Evolutionary conservation across 139 green algal species (phyloP).

Genomic region (Pleodorina starrii): DNA sequence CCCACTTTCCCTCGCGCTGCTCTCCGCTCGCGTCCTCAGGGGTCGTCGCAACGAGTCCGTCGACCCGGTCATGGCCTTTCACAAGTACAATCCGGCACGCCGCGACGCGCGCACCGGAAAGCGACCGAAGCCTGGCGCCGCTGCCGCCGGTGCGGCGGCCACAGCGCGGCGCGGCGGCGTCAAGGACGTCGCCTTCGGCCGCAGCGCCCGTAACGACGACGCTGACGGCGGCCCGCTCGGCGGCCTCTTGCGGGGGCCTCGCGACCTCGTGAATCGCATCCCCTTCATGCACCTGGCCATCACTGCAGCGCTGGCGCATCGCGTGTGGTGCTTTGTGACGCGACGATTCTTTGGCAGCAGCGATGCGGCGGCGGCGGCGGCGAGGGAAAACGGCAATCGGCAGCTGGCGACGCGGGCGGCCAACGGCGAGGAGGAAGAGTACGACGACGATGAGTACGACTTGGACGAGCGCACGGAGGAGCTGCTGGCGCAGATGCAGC

Average conservation of each 20-base stretch:
- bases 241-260: background rate
- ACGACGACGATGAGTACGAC: background rate
- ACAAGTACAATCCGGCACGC: conserved; percentile 31
- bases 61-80: background rate
- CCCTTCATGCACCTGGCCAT: conserved; percentile 3
- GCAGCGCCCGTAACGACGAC: background rate
- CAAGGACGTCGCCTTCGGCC: background rate
- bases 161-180: background rate
- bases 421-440: background rate
- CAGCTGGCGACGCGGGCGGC: background rate
- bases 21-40: too few relatives aligned
- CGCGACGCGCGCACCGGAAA: background rate
- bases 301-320: conserved; percentile 2
- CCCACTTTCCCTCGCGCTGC: too few relatives aligned
- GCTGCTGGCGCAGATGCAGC: conserved; percentile 9
- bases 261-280: background rate
- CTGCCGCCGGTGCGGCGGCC: background rate
- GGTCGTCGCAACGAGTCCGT: background rate
- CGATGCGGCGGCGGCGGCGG: too few relatives aligned
- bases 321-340: conserved; percentile 5
- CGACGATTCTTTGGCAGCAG: background rate
- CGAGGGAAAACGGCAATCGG: background rate
- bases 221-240: background rate
- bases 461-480: background rate
- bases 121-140: background rate